phyloP scores from a whole-genome alignment of 73 alveolate species.

The Paramecium sonneborni region DNA sequence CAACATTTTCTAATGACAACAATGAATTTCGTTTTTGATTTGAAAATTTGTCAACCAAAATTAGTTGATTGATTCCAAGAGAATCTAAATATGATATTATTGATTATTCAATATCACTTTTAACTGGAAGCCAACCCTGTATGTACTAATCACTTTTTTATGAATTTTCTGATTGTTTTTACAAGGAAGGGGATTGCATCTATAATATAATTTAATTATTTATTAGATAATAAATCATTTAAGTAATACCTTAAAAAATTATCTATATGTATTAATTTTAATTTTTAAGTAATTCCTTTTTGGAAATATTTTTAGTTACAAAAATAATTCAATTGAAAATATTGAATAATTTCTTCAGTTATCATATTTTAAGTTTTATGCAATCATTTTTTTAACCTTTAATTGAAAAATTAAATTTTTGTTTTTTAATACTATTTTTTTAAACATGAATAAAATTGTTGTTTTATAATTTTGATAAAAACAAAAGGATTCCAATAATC shows the following conservation, averaged over 20 bases:
- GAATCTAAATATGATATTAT: neutral
- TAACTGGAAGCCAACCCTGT: neutral
- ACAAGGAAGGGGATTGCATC: neutral
- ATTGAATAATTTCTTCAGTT: no score
- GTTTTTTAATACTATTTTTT: no score
- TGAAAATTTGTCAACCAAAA: neutral
- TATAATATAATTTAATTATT: neutral
- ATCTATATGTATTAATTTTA: neutral
- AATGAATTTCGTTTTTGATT: neutral
- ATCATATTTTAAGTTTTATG: no score
- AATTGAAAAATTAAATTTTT: no score
- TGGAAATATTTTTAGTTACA: no score
- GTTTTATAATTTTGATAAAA: no score
- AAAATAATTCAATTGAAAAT: no score
- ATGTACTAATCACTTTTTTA: neutral
- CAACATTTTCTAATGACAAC: neutral
- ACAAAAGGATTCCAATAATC: no score
- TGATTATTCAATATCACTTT: neutral
- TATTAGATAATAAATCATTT: neutral
- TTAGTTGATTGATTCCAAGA: neutral
- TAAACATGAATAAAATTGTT: no score
- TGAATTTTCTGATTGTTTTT: neutral
- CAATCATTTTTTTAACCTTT: no score
- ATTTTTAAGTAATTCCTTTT: neutral
- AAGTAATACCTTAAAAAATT: neutral